These are phyloP conservation scores for Logfia minima DNA, from an alignment of 129 eudicot genomes.

Conservation along the genomic window DNA sequence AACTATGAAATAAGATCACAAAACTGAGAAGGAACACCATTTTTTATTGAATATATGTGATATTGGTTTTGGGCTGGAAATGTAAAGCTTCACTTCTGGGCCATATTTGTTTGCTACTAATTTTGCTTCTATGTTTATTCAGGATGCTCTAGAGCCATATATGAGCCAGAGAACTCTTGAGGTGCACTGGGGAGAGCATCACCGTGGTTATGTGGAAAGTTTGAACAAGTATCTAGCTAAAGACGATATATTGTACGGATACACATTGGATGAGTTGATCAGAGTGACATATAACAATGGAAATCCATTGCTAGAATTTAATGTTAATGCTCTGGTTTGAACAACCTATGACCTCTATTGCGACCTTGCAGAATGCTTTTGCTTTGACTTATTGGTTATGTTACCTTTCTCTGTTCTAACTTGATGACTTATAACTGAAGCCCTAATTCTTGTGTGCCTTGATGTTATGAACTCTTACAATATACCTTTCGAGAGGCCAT, in stretches of 20 bases:
- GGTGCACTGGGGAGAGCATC: slow-evolving; percentile 91
- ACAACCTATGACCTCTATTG: slow-evolving; percentile 16
- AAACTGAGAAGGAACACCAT: slow-evolving; percentile 1
- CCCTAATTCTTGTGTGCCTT: not conserved
- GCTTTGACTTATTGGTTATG: not conserved
- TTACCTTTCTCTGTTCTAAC: not conserved
- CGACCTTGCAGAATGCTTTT: slow-evolving; percentile 6
- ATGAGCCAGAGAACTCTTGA: slow-evolving; percentile 84
- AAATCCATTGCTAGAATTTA: slow-evolving; percentile 78
- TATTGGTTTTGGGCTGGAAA: not conserved
- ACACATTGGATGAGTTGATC: slow-evolving; percentile 80
- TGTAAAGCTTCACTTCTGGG: not conserved
- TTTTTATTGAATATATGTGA: not conserved
- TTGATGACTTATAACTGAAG: not conserved
- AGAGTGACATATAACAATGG: slow-evolving; percentile 82
- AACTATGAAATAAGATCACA: not conserved
- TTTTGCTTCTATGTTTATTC: slow-evolving; percentile 10
- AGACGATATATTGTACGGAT: slow-evolving; percentile 64
- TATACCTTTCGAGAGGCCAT: not conserved
- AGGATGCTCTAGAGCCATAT: slow-evolving; percentile 97
- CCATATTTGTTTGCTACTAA: not conserved
- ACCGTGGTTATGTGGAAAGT: slow-evolving; percentile 75
- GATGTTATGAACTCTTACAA: not conserved
- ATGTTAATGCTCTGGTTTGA: slow-evolving; percentile 88
- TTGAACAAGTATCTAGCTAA: slow-evolving; percentile 65